Base-by-base conservation (phyloP, 2,329 filamentous ascomycete genomes). In the Penicillium hesseltinei region DNA sequence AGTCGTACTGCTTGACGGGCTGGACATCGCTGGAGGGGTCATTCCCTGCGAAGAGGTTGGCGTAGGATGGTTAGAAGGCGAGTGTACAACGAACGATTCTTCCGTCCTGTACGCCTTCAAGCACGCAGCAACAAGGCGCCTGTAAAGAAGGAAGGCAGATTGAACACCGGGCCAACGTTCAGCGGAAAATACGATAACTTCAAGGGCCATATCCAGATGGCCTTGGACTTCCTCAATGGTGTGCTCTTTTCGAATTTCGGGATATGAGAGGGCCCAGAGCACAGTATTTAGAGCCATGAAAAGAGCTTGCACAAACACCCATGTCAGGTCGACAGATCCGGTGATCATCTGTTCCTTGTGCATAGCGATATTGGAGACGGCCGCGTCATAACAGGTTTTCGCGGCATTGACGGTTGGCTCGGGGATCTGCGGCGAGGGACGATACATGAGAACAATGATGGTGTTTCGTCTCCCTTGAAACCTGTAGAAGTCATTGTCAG, bases 241-340 rank as follows among this genome's bases (percentile, higher is more conserved):
- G 70, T 96, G 88, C 19, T 84, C 80, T 53, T 84, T 83, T 45
- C 94, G 88, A 25, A 97, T 87, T 63, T 93, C 89, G 4, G 88
- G 83, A 69, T 96, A 97, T 1, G 92, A 96, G 8, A 96, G 83
- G 2, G 90, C 86, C 94, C 94, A 99, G 0, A 99, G 82, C 49
- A 97, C 84, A 5, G 91, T 92, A 70, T 96, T 97, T 56, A 97
- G 83, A 5, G 90, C 87, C 86, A 95, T 94, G 77, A 95, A 97
- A 40, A 97, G 83, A 21, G 89, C 87, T 57, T 96, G 83, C 1
- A 96, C 85, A 69, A 96, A 96, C 43, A 96, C 88, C 93, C 93
- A 97, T 0, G 92, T 97, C 59, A 97, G 81, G 69, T 97, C 93
- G 11, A 94, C 85, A 23, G 86, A 87, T 15, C 84, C 83, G 17